These are phyloP conservation scores for Brassica balearica DNA, from an alignment of 441 rosid genomes.

Conservation along the genomic window DNA sequence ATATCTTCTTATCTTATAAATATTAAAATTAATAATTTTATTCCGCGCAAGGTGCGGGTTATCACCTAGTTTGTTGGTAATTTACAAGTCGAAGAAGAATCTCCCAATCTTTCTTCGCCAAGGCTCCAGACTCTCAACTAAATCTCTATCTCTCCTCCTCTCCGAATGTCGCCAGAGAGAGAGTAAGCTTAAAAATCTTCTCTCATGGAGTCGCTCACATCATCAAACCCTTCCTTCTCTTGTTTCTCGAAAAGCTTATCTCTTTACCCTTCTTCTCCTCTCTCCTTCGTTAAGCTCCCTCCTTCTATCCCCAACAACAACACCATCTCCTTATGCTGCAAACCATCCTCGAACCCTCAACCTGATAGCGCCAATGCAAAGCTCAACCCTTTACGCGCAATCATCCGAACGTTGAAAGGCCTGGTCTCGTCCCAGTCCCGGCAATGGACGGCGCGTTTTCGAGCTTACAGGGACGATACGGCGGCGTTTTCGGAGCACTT, in stretches of 20 bases:
- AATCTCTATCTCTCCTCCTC: neutral
- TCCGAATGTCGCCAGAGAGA: neutral
- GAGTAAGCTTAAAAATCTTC: conserved; percentile 37
- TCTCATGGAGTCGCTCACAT: conserved; percentile 54
- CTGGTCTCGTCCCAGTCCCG: conserved; percentile 51
- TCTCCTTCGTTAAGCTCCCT: conserved; percentile 44
- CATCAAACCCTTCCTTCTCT: conserved; percentile 45
- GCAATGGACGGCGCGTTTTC: conserved; percentile 57
- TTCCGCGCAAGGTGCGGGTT: no score
- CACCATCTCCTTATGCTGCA: conserved; percentile 25
- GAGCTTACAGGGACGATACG: conserved; percentile 53
- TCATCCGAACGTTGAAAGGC: conserved; percentile 50
- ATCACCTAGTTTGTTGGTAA: no score
- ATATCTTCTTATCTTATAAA: no score
- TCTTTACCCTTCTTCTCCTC: conserved; percentile 38
- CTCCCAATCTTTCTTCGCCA: conserved; percentile 39
- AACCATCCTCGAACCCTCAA: conserved; percentile 41
- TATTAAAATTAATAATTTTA: no score
- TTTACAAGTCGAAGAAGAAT: conserved; percentile 15
- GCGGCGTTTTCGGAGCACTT: conserved; percentile 42
- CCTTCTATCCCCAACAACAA: conserved; percentile 25
- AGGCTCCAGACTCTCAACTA: conserved; percentile 14
- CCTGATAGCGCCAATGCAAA: conserved; percentile 1
- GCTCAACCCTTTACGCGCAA: conserved; percentile 46
- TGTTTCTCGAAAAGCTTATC: conserved; percentile 44